Evolutionary conservation across 345 rosid genomes (phyloP).

Genomic region (Odontarrhena argentea): DNA sequence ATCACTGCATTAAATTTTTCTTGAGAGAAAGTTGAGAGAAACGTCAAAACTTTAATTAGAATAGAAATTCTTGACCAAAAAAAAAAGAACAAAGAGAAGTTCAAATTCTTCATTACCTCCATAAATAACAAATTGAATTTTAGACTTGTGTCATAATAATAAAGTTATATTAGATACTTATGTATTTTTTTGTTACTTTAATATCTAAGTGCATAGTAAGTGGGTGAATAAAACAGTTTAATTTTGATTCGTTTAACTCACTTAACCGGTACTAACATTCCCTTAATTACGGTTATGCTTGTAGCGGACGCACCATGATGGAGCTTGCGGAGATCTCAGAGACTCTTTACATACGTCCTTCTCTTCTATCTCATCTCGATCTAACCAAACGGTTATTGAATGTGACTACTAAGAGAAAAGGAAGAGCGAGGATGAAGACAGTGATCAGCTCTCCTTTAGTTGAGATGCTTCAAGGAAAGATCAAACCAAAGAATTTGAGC

Average conservation of each 20-base stretch:
- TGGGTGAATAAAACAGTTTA: too few species aligned
- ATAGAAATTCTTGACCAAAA: too few species aligned
- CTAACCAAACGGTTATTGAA: constrained; percentile 32
- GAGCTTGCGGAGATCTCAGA: constrained; percentile 84
- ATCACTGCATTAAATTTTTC: background rate
- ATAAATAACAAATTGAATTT: too few species aligned
- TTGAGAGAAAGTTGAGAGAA: background rate
- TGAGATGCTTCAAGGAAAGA: constrained; percentile 51
- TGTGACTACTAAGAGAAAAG: constrained; percentile 26
- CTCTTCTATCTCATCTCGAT: constrained; percentile 49
- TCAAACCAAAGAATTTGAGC: constrained; percentile 1
- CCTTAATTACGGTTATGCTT: constrained; percentile 1
- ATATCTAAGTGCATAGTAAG: too few species aligned
- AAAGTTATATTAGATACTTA: too few species aligned
- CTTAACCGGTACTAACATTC: constrained; percentile 10
- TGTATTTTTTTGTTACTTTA: too few species aligned
- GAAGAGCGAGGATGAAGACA: background rate
- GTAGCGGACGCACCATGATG: constrained; percentile 52
- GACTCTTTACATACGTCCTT: constrained; percentile 73
- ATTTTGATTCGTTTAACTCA: background rate
- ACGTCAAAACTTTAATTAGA: background rate
- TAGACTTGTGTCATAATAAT: too few species aligned
- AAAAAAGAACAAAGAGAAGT: too few species aligned
- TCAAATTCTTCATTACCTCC: too few species aligned
- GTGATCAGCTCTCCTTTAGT: constrained; percentile 63